Percentiles rank a stretch among this genome's conserved stretches.
phyloP scores from a whole-genome alignment of 371 early-diverging fungal species.

The Mucor racemosus region DNA sequence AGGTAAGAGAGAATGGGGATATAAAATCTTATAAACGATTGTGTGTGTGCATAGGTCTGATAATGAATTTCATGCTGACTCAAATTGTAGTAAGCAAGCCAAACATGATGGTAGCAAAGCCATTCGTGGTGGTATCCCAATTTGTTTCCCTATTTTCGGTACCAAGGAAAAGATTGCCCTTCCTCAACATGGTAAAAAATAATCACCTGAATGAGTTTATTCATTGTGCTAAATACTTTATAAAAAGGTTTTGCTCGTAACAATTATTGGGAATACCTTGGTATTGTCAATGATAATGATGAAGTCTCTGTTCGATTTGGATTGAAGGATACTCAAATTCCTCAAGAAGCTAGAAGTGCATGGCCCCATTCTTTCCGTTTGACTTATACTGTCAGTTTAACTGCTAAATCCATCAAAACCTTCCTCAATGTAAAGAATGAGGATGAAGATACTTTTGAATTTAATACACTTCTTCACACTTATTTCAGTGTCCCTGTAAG shows the following conservation, averaged over 20 bases:
- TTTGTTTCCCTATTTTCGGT: constrained; percentile 88
- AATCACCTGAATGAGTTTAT: neutral
- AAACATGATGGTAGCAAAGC: constrained; percentile 82
- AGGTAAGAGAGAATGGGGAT: constrained; percentile 49
- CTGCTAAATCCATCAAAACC: constrained; percentile 70
- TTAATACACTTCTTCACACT: constrained; percentile 90
- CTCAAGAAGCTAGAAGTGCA: constrained; percentile 55
- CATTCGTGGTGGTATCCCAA: constrained; percentile 84
- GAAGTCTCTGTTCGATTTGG: constrained; percentile 73
- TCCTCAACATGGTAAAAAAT: constrained; percentile 66
- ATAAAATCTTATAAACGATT: neutral
- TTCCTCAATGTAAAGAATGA: constrained; percentile 77
- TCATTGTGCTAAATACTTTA: neutral
- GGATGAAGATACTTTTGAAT: constrained; percentile 66
- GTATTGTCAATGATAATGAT: constrained; percentile 57
- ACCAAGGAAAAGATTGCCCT: constrained; percentile 60
- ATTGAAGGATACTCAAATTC: constrained; percentile 63
- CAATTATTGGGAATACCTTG: constrained; percentile 69
- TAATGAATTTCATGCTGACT: neutral
- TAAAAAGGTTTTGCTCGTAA: constrained; percentile 89
- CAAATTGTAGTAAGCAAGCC: constrained; percentile 60
- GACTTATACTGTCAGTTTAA: constrained; percentile 80
- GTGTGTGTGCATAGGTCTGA: neutral
- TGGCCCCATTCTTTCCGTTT: constrained; percentile 83
- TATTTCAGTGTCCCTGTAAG: constrained; percentile 81